Evolutionary conservation across 1,284 basidiomycete species (phyloP), one percentile per base, ranked within the genome.

Genomic region (Meripilus lineatus): DNA sequence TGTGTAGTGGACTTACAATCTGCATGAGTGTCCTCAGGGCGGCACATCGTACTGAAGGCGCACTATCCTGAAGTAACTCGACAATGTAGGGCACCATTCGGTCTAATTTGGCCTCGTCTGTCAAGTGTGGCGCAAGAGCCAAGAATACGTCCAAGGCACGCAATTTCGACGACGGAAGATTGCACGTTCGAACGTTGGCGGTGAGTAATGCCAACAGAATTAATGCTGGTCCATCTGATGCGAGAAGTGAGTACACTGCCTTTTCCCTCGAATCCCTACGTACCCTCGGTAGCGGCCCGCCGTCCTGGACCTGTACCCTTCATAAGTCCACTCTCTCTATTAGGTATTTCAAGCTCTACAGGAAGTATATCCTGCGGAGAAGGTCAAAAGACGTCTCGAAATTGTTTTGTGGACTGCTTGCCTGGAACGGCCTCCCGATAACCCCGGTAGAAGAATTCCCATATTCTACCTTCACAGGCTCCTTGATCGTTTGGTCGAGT

Each of bases 91-190:
- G 96, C 2, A 97, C 72, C 65, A 98, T 82, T 3, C 94, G 82
- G 61, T 99, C 96, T 37, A 99, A 70, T 60, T 95, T 95, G 13
- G 93, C 92, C 62, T 98, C 95, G 58, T 99, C 96, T 0, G 89
- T 90, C 25, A 99, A 74, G 58, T 89, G 87, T 2, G 79, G 77
- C 3, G 81, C 79, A 4, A 98, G 72, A 1, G 91, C 90, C 15
- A 97, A 73, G 45, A 97, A 84, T 8, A 97, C 74, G 54, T 97
- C 93, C 38, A 99, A 67, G 0, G 88, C 89, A 30, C 82, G 84
- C 22, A 92, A 67, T 61, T 93, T 91, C 5, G 92, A 92, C 25
- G 87, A 90, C 0, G 96, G 91, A 3, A 93, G 74, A 11, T 77
- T 70, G 57, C 91, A 95, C 56, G 93, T 95, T 32, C 96, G 81